phyloP scores from a whole-genome alignment of 2,329 filamentous ascomycete species.

The Phoma herbarum region DNA sequence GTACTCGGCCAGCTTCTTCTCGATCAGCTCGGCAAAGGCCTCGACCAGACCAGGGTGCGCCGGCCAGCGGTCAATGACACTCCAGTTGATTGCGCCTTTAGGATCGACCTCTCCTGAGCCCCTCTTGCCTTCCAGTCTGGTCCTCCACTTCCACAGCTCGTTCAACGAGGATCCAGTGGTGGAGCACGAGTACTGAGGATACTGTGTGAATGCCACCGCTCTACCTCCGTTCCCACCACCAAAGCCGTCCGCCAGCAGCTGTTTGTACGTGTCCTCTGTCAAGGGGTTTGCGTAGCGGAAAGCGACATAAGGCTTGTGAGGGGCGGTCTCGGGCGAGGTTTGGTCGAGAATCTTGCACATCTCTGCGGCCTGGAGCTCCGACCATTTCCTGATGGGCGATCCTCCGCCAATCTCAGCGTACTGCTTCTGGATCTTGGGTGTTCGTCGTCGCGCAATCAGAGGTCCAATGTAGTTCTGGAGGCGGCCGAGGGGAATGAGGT shows the following conservation, averaged over 20 bases:
- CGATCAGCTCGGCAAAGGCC: conserved; percentile 91
- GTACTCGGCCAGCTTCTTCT: conserved; percentile 83
- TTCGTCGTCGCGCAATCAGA: conserved; percentile 83
- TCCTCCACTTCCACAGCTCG: conserved; percentile 97
- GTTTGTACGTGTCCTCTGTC: conserved; percentile 91
- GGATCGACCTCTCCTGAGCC: conserved; percentile 60
- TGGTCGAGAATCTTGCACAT: conserved; percentile 98
- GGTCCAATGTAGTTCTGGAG: conserved; percentile 91
- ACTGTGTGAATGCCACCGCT: conserved; percentile 97
- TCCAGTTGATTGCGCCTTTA: conserved; percentile 86
- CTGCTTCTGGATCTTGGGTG: conserved; percentile 95
- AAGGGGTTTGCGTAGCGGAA: conserved; percentile 94
- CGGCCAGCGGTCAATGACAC: conserved; percentile 97
- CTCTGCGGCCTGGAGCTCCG: conserved; percentile 88
- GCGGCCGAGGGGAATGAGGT: conserved; percentile 93
- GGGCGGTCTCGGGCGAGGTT: conserved; percentile 89
- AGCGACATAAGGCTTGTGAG: conserved; percentile 96
- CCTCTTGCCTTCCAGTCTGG: conserved; percentile 81
- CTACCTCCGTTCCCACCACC: conserved; percentile 88
- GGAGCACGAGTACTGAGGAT: conserved; percentile 97
- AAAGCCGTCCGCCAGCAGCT: conserved; percentile 86
- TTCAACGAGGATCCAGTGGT: conserved; percentile 97
- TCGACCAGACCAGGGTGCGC: conserved; percentile 89
- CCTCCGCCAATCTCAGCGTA: conserved; percentile 95
- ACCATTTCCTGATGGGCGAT: conserved; percentile 98